A percentile compares a stretch with the other conserved stretches of the same genome.
phyloP scores from a whole-genome alignment of 352 stramenopile species.

The Thalassiosira mediterranea region DNA sequence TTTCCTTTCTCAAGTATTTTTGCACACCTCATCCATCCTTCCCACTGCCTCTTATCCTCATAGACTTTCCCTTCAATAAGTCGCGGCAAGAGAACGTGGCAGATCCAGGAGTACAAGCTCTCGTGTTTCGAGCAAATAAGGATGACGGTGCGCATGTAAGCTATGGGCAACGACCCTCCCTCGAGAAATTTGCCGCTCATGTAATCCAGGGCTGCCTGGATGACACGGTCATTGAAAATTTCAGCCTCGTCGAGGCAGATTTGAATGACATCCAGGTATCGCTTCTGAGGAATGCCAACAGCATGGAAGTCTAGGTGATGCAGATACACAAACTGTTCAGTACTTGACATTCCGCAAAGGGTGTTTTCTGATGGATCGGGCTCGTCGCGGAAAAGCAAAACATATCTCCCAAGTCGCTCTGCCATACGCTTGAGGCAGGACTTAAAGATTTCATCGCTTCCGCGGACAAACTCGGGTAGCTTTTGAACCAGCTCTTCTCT shows the following conservation, averaged over 20 bases:
- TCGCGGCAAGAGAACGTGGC: slow-evolving; percentile 72
- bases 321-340: slow-evolving; percentile 78
- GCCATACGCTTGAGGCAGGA: slow-evolving; percentile 67
- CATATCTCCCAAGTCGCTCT: slow-evolving; percentile 64
- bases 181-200: slow-evolving; percentile 76
- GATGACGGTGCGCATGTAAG: slow-evolving; percentile 84
- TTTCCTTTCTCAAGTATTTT: slow-evolving; percentile 76
- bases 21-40: slow-evolving; percentile 83
- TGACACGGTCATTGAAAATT: slow-evolving; percentile 77
- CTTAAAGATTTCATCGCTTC: slow-evolving; percentile 74
- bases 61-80: slow-evolving; percentile 82
- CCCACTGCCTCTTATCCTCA: slow-evolving; percentile 70
- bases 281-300: slow-evolving; percentile 74
- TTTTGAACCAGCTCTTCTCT: slow-evolving; percentile 62
- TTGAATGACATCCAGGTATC: slow-evolving; percentile 77
- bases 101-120: slow-evolving; percentile 82
- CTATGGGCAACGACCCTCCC: slow-evolving; percentile 66
- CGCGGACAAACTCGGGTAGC: slow-evolving; percentile 73
- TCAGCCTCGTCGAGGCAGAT: slow-evolving; percentile 76
- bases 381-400: slow-evolving; percentile 76
- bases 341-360: slow-evolving; percentile 75
- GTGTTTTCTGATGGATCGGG: slow-evolving; percentile 55
- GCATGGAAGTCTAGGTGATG: slow-evolving; percentile 79
- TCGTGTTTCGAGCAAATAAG: slow-evolving; percentile 81
- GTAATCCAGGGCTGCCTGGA: slow-evolving; percentile 77